phyloP scores from a whole-genome alignment of 2,329 filamentous ascomycete species.

The Aspergillus sp. region DNA sequence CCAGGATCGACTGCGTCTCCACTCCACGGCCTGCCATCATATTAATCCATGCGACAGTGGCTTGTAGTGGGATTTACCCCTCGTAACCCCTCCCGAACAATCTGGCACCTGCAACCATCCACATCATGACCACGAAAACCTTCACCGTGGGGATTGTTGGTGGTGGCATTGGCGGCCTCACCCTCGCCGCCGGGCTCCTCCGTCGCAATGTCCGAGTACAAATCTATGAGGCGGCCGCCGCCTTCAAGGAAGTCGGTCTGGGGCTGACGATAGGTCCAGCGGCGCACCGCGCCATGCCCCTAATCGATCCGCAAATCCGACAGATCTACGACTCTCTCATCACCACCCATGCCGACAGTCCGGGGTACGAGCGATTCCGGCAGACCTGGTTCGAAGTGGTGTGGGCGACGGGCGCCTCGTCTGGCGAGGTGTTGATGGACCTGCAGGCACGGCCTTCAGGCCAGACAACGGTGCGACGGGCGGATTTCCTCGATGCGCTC shows the following conservation, averaged over 20 bases:
- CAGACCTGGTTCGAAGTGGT: conserved; percentile 33
- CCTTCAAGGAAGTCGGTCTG: conserved; percentile 58
- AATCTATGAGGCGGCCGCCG: conserved; percentile 55
- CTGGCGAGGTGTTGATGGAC: conserved; percentile 25
- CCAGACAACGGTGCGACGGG: conserved; percentile 30
- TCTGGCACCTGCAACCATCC: not conserved
- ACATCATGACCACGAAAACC: conserved; percentile 20
- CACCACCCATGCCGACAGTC: conserved; percentile 32
- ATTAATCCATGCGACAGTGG: too few species aligned
- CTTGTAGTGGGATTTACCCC: not conserved
- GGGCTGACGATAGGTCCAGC: conserved; percentile 58
- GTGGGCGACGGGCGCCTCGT: conserved; percentile 21
- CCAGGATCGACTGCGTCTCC: too few species aligned
- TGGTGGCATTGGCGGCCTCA: conserved; percentile 57
- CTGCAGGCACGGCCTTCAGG: conserved; percentile 28
- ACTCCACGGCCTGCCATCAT: too few species aligned
- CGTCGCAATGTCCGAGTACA: conserved; percentile 45
- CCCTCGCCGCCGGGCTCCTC: conserved; percentile 52
- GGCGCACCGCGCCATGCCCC: conserved; percentile 53
- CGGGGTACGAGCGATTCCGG: conserved; percentile 25
- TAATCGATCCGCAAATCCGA: conserved; percentile 44
- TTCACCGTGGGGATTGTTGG: conserved; percentile 57
- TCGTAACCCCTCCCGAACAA: not conserved
- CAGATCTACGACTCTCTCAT: conserved; percentile 29
- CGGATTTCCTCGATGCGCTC: conserved; percentile 32